Evolutionary conservation across 2,329 filamentous ascomycete species (phyloP).

Genomic region (Geoglossum cookeanum): DNA sequence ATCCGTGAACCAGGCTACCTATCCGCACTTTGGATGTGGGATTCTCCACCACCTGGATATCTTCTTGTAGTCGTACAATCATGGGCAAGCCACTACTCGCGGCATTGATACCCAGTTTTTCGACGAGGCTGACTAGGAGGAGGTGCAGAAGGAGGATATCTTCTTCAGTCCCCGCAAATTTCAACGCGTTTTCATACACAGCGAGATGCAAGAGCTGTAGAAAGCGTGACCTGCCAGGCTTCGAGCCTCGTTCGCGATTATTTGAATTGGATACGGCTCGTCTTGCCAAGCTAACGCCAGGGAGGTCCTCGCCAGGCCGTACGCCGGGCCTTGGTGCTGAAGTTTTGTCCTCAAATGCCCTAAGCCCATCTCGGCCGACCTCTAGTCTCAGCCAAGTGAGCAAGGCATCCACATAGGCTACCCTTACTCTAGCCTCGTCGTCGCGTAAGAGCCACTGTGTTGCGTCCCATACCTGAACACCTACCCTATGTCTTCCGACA

Average conservation of each 20-base stretch:
- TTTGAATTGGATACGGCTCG: slow-evolving; percentile 52
- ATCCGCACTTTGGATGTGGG: slow-evolving; percentile 57
- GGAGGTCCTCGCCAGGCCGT: slow-evolving; percentile 22
- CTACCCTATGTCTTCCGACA: slow-evolving; percentile 54
- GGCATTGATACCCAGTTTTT: slow-evolving; percentile 66
- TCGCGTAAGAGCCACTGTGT: slow-evolving; percentile 85
- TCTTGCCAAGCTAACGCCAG: slow-evolving; percentile 28
- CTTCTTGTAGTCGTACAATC: slow-evolving; percentile 75
- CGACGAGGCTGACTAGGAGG: slow-evolving; percentile 53
- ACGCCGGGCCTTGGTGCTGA: slow-evolving; percentile 26
- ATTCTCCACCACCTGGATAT: slow-evolving; percentile 47
- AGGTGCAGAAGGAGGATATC: slow-evolving; percentile 64
- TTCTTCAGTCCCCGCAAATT: slow-evolving; percentile 49
- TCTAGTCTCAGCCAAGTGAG: slow-evolving; percentile 73
- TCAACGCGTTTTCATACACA: slow-evolving; percentile 73
- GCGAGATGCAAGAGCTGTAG: slow-evolving; percentile 66
- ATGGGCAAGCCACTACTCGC: slow-evolving; percentile 64
- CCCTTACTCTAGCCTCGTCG: slow-evolving; percentile 54
- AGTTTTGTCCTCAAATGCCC: slow-evolving; percentile 35
- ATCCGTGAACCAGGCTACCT: slow-evolving; percentile 72
- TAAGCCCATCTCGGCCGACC: slow-evolving; percentile 46
- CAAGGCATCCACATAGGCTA: slow-evolving; percentile 69
- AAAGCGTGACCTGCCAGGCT: slow-evolving; percentile 46
- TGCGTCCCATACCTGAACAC: slow-evolving; percentile 81
- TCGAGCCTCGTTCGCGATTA: slow-evolving; percentile 35